Base-by-base conservation (phyloP, 257 asterid species). In the Plantago ovata region DNA sequence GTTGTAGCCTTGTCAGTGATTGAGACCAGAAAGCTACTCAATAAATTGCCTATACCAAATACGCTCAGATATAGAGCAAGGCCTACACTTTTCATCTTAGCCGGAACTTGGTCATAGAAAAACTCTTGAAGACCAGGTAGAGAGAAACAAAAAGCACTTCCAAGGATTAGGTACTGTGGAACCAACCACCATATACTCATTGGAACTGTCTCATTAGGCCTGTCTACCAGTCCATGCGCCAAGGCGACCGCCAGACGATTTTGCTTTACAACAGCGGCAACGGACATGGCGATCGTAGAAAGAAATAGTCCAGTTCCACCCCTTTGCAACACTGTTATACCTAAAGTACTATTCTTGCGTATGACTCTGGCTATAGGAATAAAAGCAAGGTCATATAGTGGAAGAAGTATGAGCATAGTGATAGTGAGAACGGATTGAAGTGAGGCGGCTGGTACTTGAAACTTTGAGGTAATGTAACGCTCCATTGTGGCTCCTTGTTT, bases 401-500 rank as follows among this genome's bases (percentile, higher is more conserved):
- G 94, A 70, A 86, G 74, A 54, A 72, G 66, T 21, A 86, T 16
- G 19, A 84, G 66, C 47, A 80, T 62, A 2, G 95, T 63, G 42
- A 84, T 28, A 49, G 77, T 60, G 18, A 72, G 70, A 48, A 75
- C 66, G 67, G 72, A 69, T 53, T 79, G 94, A n/a, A 84, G 75
- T 33, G 90, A 72, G 40, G 95, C 94, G 15, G 94, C 79, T 1
- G 95, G 88, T 28, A 81, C 52, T 41, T 72, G 73, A 38, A 84
- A 57, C 63, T 38, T 64, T 18, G 81, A 64, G 33, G 62, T 53
- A 7, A 84, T 71, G 55, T 76, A 81, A 55, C 95, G 67, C 63
- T 86, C 85, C 87, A 84, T 66, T 11, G 90, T 84, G 16, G 74
- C 78, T 43, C 84, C 95, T 77, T 86, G 95, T 67, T 84, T 73